Conservation (phyloP, 148 eudicot species). For the Vaccinium corymbosum region DNA sequence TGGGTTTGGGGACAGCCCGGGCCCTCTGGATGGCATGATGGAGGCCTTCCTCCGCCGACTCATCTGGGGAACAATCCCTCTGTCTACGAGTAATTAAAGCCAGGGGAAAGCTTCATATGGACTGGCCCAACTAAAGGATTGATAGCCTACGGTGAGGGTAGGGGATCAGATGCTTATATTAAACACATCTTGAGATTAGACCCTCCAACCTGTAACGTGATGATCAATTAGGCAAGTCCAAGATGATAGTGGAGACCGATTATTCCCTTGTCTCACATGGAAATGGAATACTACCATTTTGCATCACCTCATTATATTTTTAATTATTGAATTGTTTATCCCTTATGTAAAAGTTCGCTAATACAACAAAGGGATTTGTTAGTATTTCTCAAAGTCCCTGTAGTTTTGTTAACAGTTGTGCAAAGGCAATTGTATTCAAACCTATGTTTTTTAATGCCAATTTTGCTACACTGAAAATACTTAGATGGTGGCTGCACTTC, state of each 20-base stretch:
- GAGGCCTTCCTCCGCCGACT: too few relatives aligned
- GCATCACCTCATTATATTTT: background rate
- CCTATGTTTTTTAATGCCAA: background rate
- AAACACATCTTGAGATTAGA: background rate
- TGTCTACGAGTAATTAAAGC: too few relatives aligned
- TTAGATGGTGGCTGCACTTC: background rate
- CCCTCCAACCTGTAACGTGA: background rate
- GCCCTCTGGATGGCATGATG: too few relatives aligned
- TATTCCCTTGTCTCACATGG: too few relatives aligned
- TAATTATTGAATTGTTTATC: background rate
- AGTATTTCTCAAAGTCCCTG: background rate
- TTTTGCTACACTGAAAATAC: background rate
- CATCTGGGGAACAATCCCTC: too few relatives aligned
- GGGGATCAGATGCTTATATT: background rate
- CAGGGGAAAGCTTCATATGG: too few relatives aligned
- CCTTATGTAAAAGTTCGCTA: background rate
- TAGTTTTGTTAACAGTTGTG: too few relatives aligned
- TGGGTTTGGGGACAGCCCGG: too few relatives aligned
- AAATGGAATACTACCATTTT: too few relatives aligned
- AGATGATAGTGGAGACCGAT: too few relatives aligned
- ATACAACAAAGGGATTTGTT: background rate
- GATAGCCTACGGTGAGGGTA: background rate
- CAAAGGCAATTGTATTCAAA: background rate
- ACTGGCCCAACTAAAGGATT: too few relatives aligned
- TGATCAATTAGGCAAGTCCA: background rate